phyloP scores from a whole-genome alignment of 2,329 filamentous ascomycete genomes.

The Cadophora sp. region DNA sequence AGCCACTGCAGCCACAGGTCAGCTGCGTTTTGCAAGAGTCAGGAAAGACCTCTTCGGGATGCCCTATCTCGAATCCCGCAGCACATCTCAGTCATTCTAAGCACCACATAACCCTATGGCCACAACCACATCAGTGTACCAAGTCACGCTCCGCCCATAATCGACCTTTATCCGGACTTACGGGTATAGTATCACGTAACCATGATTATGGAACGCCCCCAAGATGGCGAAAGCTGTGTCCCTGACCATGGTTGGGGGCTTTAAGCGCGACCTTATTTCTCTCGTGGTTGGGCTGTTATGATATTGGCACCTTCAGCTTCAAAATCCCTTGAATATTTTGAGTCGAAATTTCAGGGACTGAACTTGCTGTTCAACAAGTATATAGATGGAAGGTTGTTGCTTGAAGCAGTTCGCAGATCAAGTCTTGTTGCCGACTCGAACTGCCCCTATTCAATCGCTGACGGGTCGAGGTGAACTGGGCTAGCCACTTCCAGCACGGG shows the following conservation, averaged over 20 bases:
- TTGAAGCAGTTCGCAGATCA: background rate
- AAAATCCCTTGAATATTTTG: background rate
- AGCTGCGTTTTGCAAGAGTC: background rate
- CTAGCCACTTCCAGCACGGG: conserved; percentile 9
- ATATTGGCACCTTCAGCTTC: background rate
- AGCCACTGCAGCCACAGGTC: background rate
- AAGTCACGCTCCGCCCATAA: background rate
- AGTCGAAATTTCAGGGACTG: background rate
- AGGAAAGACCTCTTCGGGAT: conserved; percentile 5
- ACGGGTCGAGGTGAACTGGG: background rate
- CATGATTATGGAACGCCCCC: conserved; percentile 1
- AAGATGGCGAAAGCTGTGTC: background rate
- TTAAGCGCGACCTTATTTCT: conserved; percentile 3
- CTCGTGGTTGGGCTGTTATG: background rate
- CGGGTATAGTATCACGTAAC: conserved; percentile 15
- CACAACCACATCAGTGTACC: background rate
- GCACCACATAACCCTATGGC: conserved; percentile 4
- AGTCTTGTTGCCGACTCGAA: background rate
- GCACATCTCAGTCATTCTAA: conserved; percentile 8
- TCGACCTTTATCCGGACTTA: conserved; percentile 6
- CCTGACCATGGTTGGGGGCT: background rate
- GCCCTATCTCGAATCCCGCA: background rate
- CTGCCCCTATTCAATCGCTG: background rate
- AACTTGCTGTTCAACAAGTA: background rate
- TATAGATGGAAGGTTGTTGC: background rate